Percentiles rank a stretch among this genome's conserved stretches.
Conservation (phyloP, 257 asterid species). For the Prunella vulgaris region DNA sequence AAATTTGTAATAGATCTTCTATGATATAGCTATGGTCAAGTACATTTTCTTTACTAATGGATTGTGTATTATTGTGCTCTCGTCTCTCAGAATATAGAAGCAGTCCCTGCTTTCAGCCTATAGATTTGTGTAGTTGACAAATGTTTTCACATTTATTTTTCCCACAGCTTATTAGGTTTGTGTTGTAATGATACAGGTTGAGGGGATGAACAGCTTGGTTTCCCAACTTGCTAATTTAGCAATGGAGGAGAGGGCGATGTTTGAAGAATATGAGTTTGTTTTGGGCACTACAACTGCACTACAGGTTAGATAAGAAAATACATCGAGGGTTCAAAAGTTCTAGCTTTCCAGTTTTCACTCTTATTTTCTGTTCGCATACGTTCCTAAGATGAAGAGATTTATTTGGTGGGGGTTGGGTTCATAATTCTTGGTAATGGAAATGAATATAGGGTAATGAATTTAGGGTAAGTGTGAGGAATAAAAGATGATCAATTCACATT, state of each 20-base stretch:
- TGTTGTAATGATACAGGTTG: constrained; percentile 37
- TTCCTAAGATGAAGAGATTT: background rate
- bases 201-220: constrained; percentile 39
- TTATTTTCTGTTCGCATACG: background rate
- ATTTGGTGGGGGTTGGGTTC: too few relatives aligned
- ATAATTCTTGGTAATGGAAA: too few relatives aligned
- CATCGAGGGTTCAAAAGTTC: background rate
- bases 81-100: background rate
- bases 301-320: constrained; percentile 38
- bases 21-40: background rate
- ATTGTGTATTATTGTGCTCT: background rate
- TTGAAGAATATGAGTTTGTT: constrained; percentile 46
- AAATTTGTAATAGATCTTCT: background rate
- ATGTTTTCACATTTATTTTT: background rate
- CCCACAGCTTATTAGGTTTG: background rate
- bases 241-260: constrained; percentile 46
- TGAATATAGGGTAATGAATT: too few relatives aligned
- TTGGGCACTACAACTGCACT: constrained; percentile 39
- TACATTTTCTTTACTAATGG: background rate
- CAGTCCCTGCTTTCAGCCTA: background rate
- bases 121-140: background rate
- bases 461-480: too few relatives aligned
- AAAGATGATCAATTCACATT: too few relatives aligned
- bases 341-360: background rate
- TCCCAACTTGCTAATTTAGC: constrained; percentile 48